Percentiles rank a stretch among this genome's conserved stretches.
Evolutionary conservation across 129 eudicot species (phyloP).

Genomic region (Apium graveolens): DNA sequence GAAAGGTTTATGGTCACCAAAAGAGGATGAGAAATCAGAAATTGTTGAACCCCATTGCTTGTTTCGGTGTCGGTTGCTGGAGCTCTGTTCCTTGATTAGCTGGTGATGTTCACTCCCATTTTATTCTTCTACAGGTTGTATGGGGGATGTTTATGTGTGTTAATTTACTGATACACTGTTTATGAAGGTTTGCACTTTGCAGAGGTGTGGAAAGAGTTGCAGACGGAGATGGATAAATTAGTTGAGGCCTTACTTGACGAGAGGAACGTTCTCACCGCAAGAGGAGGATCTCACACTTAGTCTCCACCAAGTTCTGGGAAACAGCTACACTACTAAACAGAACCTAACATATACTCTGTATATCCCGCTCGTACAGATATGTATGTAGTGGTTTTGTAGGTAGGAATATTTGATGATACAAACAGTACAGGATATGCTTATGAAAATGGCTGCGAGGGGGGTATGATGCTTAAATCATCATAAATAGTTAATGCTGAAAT

Average conservation of each 20-base stretch:
- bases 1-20: conserved; percentile 95
- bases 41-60: conserved; percentile 61
- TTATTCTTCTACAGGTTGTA: background rate
- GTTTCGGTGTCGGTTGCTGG: conserved; percentile 96
- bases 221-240: no score
- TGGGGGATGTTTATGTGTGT: background rate
- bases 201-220: conserved; percentile 96
- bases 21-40: conserved; percentile 97
- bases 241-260: conserved; percentile 89
- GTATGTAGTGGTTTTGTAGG: no score
- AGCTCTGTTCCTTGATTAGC: conserved; percentile 90
- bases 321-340: conserved; percentile 37
- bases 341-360: background rate
- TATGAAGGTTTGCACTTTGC: conserved; percentile 69
- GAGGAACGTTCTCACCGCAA: conserved; percentile 89
- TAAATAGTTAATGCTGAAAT: no score
- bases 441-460: no score
- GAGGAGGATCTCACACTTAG: conserved; percentile 72
- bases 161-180: background rate
- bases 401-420: no score
- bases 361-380: no score
- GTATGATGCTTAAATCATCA: no score
- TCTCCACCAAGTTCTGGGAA: conserved; percentile 83
- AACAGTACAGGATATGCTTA: no score
- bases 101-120: conserved; percentile 26